A percentile compares a stretch with the other conserved stretches of the same genome.
Conservation (phyloP, 2,329 filamentous ascomycete genomes). For the Lecanosticta acicola region DNA sequence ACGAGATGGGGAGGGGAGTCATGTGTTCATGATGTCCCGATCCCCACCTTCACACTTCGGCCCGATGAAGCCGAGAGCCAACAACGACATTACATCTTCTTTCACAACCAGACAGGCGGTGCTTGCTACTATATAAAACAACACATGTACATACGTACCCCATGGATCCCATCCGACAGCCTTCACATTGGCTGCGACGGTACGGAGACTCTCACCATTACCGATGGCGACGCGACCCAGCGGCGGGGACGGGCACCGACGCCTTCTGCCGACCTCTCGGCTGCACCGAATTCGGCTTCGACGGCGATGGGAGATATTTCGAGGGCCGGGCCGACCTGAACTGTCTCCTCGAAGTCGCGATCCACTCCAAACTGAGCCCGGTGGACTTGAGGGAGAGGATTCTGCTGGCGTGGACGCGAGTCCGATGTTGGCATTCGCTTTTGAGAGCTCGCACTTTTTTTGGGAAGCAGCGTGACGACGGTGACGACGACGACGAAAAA, state of each 20-base stretch:
- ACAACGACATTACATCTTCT: too few species aligned
- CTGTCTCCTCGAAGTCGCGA: conserved; percentile 33
- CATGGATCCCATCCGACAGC: background rate
- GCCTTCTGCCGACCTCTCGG: conserved; percentile 37
- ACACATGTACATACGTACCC: too few species aligned
- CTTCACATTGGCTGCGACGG: conserved; percentile 35
- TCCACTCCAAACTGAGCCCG: conserved; percentile 30
- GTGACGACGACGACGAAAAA: background rate
- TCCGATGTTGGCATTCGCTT: conserved; percentile 37
- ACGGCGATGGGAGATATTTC: conserved; percentile 40
- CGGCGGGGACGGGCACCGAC: conserved; percentile 15
- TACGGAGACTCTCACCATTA: conserved; percentile 37
- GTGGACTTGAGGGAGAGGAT: conserved; percentile 33
- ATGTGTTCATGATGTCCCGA: too few species aligned
- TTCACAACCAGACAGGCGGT: too few species aligned
- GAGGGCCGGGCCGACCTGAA: conserved; percentile 45
- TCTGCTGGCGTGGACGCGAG: conserved; percentile 36
- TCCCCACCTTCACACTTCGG: too few species aligned
- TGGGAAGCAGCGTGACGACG: too few species aligned
- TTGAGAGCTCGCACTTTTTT: conserved; percentile 31
- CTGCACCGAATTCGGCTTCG: conserved; percentile 42
- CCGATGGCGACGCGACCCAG: conserved; percentile 29
- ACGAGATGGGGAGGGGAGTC: too few species aligned
- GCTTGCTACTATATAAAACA: too few species aligned
- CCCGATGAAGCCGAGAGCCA: too few species aligned